Evolutionary conservation across 1,284 basidiomycete genomes (phyloP), one percentile per base, ranked within the genome.

Genomic region (Trichosporon sp.): DNA sequence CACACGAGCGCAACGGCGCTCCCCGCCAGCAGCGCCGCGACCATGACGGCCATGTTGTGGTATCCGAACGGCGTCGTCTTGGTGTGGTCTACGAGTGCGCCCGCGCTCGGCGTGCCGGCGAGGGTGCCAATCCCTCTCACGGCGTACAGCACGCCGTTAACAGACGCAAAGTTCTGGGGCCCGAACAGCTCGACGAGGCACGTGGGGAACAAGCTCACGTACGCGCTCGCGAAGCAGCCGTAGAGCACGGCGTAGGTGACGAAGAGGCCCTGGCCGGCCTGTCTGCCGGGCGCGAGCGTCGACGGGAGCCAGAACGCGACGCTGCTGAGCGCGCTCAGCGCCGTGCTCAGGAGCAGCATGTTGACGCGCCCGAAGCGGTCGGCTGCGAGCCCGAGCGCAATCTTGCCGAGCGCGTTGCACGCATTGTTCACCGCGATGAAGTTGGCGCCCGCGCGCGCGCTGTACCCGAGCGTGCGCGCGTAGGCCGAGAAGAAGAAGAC

Each of bases 351-450:
- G 3, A 81, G 68, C 27, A 83, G 73, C 34, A 77, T 76, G 74
- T 83, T 82, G 69, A 82, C 73, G n/a, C 74, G 73, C 1, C 83
- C 83, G 6, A 74, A 71, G 9, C 73, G 70, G 64, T 82, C 81
- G 0, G 82, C 81, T 0, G 81, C 47, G 6, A 80, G 65, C 51
- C 80, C 81, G 12, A 81, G 75, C 4, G 76, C 32, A 25, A 82
- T 76, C 47, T 83, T 81, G n/a, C 82, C 80, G 21, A 81, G 51
- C 7, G 77, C 75, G 63, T 76, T 76, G 64, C 68, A 73, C 6
- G 75, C 76, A 66, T 78, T 78, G 68, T 70, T 74, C 60, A 78
- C 67, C 3, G 76, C 73, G 60, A 78, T 77, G 42, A 78, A 75
- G 58, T 68, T 74, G 3, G 77, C 76, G 18, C 77, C 77, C 29